These are phyloP conservation scores for Acacia acuminata DNA, from an alignment of 306 rosid genomes.

Conservation along the genomic window DNA sequence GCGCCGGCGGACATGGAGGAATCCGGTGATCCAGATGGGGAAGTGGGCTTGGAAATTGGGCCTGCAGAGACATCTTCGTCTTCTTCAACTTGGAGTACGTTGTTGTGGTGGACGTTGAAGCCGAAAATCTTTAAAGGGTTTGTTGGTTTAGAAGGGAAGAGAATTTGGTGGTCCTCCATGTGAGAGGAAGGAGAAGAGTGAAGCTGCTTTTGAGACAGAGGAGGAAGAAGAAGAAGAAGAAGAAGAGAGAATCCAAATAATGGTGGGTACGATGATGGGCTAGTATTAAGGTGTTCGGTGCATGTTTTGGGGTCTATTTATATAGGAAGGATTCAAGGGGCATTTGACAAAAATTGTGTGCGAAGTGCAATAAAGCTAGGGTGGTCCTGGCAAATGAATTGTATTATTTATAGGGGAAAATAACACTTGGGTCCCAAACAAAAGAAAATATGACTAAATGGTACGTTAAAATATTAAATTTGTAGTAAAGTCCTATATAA, in stretches of 20 bases:
- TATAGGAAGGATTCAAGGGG: slow-evolving; percentile 33
- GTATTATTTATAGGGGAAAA: neutral
- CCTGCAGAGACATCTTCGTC: slow-evolving; percentile 30
- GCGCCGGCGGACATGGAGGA: slow-evolving; percentile 33
- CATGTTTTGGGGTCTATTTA: slow-evolving; percentile 62
- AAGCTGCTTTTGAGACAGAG: slow-evolving; percentile 15
- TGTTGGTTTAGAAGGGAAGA: slow-evolving; percentile 45
- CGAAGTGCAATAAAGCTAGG: neutral
- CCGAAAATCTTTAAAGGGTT: slow-evolving; percentile 79
- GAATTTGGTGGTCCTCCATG: slow-evolving; percentile 49
- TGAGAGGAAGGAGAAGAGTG: slow-evolving; percentile 6
- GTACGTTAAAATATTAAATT: too few relatives aligned
- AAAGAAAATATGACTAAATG: too few relatives aligned
- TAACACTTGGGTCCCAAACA: too few relatives aligned
- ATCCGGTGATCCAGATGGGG: slow-evolving; percentile 67
- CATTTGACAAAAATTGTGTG: neutral
- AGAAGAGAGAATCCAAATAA: neutral
- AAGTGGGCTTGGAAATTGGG: slow-evolving; percentile 38
- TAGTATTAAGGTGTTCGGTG: slow-evolving; percentile 42
- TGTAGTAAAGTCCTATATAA: too few relatives aligned
- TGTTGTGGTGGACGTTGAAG: slow-evolving; percentile 37
- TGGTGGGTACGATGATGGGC: slow-evolving; percentile 6
- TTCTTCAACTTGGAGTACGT: slow-evolving; percentile 14
- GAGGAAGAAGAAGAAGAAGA: neutral
- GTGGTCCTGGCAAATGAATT: neutral